These are phyloP conservation scores for Paraleonurus japonicus DNA, from an alignment of 257 asterid species.

Conservation along the genomic window DNA sequence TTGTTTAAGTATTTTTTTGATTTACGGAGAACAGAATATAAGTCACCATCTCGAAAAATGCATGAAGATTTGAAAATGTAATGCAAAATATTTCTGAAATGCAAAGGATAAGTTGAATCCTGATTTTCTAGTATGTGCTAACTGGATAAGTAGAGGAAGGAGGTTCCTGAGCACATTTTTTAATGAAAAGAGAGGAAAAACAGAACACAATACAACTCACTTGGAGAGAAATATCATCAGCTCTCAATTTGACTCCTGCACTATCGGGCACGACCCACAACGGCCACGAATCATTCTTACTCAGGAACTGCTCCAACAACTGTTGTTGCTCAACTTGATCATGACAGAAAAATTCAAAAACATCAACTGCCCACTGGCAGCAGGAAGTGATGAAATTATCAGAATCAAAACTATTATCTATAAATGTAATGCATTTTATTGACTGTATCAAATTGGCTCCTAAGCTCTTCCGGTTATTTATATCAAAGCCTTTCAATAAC, in stretches of 20 bases:
- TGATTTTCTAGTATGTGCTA: neutral
- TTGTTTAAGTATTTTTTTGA: neutral
- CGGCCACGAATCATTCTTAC: constrained; percentile 71
- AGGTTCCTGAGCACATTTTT: neutral
- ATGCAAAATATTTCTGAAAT: constrained; percentile 2
- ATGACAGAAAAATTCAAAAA: constrained; percentile 55
- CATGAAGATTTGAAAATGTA: neutral
- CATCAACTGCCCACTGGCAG: constrained; percentile 69
- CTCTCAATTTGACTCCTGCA: constrained; percentile 40
- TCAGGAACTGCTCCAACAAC: constrained; percentile 65
- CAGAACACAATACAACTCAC: constrained; percentile 50
- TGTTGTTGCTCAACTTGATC: constrained; percentile 78
- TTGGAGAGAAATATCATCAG: constrained; percentile 38
- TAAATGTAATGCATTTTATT: constrained; percentile 43
- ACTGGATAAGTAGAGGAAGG: neutral
- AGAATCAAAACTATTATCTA: constrained; percentile 46
- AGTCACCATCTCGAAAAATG: neutral
- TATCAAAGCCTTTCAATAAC: constrained; percentile 43
- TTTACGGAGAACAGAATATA: neutral
- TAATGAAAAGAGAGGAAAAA: neutral
- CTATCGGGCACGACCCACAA: constrained; percentile 58
- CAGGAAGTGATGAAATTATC: constrained; percentile 58
- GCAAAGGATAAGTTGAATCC: neutral
- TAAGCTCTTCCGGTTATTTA: constrained; percentile 41
- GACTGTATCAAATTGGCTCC: constrained; percentile 56